Percentiles rank a stretch among this genome's conserved stretches.
phyloP scores from a whole-genome alignment of 73 alveolate species.

The Tetrahymena borealis region DNA sequence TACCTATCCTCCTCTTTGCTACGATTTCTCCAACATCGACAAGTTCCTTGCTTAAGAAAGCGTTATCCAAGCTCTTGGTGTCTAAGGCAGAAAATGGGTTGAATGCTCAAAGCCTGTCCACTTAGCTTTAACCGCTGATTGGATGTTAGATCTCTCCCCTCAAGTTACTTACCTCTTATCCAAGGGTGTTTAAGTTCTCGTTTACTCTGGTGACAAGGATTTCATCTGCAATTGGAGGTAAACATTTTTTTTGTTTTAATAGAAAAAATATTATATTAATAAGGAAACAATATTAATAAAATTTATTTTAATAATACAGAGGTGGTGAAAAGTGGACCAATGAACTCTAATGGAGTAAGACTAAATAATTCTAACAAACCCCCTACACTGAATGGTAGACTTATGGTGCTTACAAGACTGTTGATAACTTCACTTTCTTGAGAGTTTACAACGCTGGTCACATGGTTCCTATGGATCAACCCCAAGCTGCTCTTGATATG shows the following conservation, averaged over 20 bases:
- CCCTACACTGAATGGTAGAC: constrained; percentile 44
- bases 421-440: constrained; percentile 32
- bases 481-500: constrained; percentile 50
- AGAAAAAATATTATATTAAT: too few relatives aligned
- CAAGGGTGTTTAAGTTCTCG: constrained; percentile 45
- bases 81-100: constrained; percentile 50
- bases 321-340: constrained; percentile 67
- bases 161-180: constrained; percentile 39
- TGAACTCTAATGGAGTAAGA: constrained; percentile 41
- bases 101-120: constrained; percentile 54
- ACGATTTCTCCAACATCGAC: constrained; percentile 38
- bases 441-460: constrained; percentile 83
- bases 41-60: constrained; percentile 20
- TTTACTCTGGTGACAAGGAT: constrained; percentile 62
- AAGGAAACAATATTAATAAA: background rate
- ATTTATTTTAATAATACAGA: constrained; percentile 3
- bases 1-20: constrained; percentile 50
- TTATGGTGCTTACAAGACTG: constrained; percentile 13
- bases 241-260: background rate
- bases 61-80: constrained; percentile 49
- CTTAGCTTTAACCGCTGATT: constrained; percentile 52
- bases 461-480: constrained; percentile 94
- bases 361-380: constrained; percentile 35
- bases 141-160: constrained; percentile 55
- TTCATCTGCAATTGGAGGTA: constrained; percentile 61